Conservation (phyloP, 148 eudicot genomes). For the Fagopyrum homotropicum region DNA sequence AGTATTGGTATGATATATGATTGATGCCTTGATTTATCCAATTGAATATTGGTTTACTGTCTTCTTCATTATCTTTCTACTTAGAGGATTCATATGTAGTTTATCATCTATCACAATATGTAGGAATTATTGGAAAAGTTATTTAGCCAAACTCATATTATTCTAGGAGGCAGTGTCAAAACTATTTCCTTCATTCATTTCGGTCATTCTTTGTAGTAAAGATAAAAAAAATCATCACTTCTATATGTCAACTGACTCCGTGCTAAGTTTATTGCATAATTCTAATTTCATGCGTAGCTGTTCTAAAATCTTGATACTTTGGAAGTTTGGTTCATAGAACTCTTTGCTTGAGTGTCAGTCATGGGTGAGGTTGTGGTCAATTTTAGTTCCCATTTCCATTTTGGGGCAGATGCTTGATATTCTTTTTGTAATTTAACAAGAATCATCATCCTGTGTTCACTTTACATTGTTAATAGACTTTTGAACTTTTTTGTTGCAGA, state of each 20-base stretch:
- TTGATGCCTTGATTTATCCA: constrained; percentile 1
- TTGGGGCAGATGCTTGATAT: neutral
- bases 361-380: neutral
- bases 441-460: too few species aligned
- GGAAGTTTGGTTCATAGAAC: neutral
- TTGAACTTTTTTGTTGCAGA: constrained; percentile 20
- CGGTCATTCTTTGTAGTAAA: too few species aligned
- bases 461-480: constrained; percentile 9
- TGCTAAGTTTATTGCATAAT: too few species aligned
- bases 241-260: too few species aligned
- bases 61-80: neutral
- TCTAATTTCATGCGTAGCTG: too few species aligned
- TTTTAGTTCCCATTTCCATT: neutral
- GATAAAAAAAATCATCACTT: too few species aligned
- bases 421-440: neutral
- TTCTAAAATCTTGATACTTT: neutral
- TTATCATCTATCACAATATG: neutral
- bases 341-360: neutral
- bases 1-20: constrained; percentile 41
- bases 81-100: too few species aligned
- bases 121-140: neutral
- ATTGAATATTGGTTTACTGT: neutral
- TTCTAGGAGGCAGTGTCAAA: neutral
- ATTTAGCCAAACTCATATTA: neutral
- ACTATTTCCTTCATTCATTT: too few species aligned